Conservation (phyloP, 768 basidiomycete genomes). For the Cystofilobasidium ferigula region DNA sequence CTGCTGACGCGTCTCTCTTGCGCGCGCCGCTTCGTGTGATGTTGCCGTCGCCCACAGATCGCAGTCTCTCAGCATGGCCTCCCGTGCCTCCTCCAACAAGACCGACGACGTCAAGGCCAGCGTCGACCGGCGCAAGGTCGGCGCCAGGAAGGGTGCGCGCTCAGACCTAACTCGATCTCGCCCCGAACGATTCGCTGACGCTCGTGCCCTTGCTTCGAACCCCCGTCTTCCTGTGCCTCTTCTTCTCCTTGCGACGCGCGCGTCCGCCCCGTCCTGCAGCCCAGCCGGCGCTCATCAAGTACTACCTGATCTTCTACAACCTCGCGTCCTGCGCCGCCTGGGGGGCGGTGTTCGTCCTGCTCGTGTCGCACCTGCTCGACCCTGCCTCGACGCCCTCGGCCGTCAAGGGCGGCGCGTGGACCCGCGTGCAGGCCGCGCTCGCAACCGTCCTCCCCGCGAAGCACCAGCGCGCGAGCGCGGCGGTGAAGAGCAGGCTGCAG, state of each 20-base stretch:
- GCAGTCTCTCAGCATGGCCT: neutral
- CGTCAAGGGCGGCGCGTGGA: conserved; percentile 1
- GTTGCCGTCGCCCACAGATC: too few relatives aligned
- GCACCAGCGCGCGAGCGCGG: neutral
- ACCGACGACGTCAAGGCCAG: conserved; percentile 10
- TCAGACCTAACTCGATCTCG: too few relatives aligned
- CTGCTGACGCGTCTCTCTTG: neutral
- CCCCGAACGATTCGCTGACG: too few relatives aligned
- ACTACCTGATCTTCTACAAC: conserved; percentile 74
- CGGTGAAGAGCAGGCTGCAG: conserved; percentile 44
- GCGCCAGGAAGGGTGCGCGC: conserved; percentile 18
- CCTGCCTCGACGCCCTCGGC: conserved; percentile 30
- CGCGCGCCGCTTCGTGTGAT: too few relatives aligned
- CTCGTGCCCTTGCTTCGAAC: too few relatives aligned
- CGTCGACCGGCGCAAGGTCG: conserved; percentile 5
- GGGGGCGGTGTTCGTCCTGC: conserved; percentile 55
- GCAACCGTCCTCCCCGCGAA: neutral
- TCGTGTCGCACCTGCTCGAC: conserved; percentile 40
- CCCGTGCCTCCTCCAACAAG: neutral
- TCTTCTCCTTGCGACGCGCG: too few relatives aligned
- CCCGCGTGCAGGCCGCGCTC: conserved; percentile 16
- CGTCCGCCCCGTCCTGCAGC: neutral
- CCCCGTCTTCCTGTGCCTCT: neutral
- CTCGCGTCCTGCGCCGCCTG: conserved; percentile 61
- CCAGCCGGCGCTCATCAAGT: conserved; percentile 25